phyloP scores from a whole-genome alignment of 306 rosid genomes.

The Malus asiatica region DNA sequence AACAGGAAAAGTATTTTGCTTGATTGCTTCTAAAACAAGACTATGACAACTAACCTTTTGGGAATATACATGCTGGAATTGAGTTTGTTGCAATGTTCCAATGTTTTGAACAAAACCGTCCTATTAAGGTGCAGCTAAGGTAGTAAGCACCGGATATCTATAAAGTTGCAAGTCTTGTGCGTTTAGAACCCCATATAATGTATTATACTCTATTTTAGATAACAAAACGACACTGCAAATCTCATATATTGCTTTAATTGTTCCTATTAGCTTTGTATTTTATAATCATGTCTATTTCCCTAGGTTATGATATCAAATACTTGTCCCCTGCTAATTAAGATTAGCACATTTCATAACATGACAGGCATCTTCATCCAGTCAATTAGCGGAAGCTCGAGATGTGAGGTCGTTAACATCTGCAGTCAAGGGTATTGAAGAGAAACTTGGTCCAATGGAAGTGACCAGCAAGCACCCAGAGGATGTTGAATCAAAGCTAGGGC shows the following conservation, averaged over 20 bases:
- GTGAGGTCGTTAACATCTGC: conserved; percentile 47
- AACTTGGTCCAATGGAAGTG: conserved; percentile 44
- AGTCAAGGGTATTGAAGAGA: conserved; percentile 52
- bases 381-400: conserved; percentile 44
- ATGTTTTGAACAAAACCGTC: not conserved
- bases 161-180: not conserved
- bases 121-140: no score
- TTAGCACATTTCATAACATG: conserved; percentile 9
- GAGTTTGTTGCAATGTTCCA: not conserved
- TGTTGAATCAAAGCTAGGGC: not conserved
- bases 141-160: not conserved
- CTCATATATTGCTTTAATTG: not conserved
- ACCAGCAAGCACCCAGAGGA: not conserved
- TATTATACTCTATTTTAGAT: not conserved
- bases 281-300: not conserved
- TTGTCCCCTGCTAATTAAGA: conserved; percentile 5
- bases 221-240: not conserved
- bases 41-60: not conserved
- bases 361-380: conserved; percentile 38
- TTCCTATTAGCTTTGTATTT: not conserved
- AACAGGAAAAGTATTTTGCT: not conserved
- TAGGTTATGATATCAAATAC: not conserved
- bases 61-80: not conserved
- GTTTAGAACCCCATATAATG: not conserved
- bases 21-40: not conserved